Evolutionary conservation across 1,284 basidiomycete species (phyloP), one percentile per base, ranked within the genome.

Genomic region (Xerocomus nothofagi): DNA sequence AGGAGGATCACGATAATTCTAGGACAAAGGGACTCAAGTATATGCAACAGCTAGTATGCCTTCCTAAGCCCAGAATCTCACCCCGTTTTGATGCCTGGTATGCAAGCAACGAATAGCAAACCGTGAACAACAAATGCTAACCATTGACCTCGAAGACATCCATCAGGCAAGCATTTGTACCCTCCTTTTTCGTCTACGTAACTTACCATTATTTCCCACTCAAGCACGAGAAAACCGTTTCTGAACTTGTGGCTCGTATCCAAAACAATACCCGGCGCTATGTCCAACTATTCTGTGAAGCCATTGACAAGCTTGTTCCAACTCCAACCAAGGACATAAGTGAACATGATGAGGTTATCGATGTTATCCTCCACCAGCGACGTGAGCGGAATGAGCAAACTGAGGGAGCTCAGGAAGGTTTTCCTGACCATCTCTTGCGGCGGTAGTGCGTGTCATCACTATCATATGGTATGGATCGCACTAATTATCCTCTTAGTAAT

Each of bases 321-420:
- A 73, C 74, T 37, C 90, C 95, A 3, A 93, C 88, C 20, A 88
- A 88, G 67, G 93, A 97, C 61, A 90, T 98, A 51, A 87, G 84
- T 54, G 84, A 89, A 53, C 79, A 91, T 39, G 91, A 92, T 59
- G 94, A 98, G 66, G 93, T 97, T 38, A 88, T 97, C 39, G 95
- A 98, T 68, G 84, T 98, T 9, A 93, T 98, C 57, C 79, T 97
- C 59, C 92, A 95, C 66, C 97, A 99, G 68, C 80, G 97, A 47
- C 77, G 85, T 51, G 89, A 96, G 69, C 80, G 91, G 54, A 98
- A 98, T 63, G 82, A 86, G 39, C 79, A 88, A 57, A 76, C 84
- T 31, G 86, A 88, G 50, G 83, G 84, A 20, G 68, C 68, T 23
- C 82, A 84, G 50, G 80, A 82, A 37, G 82, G 83, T 39, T 98